phyloP scores from a whole-genome alignment of 2,329 filamentous ascomycete genomes.

The Xylariaceae sp. region DNA sequence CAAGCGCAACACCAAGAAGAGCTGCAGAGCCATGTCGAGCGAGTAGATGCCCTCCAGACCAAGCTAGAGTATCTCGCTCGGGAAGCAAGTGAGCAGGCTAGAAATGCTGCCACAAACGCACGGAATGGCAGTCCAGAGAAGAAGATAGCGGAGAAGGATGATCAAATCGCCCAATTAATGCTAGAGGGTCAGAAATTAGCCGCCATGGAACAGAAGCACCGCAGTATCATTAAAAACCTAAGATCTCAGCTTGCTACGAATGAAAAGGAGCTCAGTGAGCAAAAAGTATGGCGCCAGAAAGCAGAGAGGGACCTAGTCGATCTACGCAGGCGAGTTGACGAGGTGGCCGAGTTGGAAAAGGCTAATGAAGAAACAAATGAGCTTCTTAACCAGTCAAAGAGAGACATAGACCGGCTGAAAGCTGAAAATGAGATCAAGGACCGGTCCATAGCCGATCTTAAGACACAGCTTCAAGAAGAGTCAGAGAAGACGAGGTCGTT shows the following conservation, averaged over 20 bases:
- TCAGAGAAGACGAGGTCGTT: constrained; percentile 62
- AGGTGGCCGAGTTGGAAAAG: constrained; percentile 54
- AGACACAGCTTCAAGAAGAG: constrained; percentile 64
- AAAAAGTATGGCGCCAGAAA: constrained; percentile 57
- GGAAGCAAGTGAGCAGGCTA: constrained; percentile 72
- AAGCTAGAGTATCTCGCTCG: constrained; percentile 86
- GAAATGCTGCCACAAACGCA: constrained; percentile 60
- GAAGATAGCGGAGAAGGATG: constrained; percentile 82
- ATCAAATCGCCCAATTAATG: constrained; percentile 83
- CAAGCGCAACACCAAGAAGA: constrained; percentile 70
- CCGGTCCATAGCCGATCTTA: constrained; percentile 63
- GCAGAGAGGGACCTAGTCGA: constrained; percentile 47
- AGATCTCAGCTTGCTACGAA: constrained; percentile 61
- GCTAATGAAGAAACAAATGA: constrained; percentile 40
- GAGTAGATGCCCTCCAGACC: constrained; percentile 85
- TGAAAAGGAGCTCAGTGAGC: constrained; percentile 60
- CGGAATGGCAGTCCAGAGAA: constrained; percentile 65
- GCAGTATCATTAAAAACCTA: constrained; percentile 78
- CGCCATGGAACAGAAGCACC: constrained; percentile 78
- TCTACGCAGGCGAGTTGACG: constrained; percentile 46
- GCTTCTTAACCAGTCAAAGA: constrained; percentile 29
- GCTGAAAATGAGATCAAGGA: constrained; percentile 61
- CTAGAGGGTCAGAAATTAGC: constrained; percentile 89
- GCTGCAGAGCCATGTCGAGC: constrained; percentile 75
- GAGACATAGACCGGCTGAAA: constrained; percentile 53